Conservation (phyloP, 495 filamentous ascomycete species). For the Podospora sp. region DNA sequence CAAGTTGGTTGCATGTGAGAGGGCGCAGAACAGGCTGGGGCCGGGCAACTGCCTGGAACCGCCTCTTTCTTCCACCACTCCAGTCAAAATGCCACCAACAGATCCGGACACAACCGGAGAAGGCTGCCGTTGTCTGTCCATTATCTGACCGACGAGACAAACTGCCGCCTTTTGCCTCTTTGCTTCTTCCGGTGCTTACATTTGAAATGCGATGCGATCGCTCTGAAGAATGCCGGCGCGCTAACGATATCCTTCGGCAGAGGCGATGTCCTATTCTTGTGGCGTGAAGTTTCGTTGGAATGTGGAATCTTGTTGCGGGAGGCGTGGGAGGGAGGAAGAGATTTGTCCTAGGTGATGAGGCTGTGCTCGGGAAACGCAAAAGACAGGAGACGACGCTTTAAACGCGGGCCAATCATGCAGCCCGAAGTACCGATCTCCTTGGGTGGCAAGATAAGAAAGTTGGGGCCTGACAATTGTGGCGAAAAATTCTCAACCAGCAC, state of each 20-base stretch:
- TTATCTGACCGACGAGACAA: conserved; percentile 4
- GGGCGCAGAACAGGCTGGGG: conserved; percentile 7
- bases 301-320: conserved; percentile 22
- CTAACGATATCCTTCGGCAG: background rate
- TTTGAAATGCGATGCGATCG: background rate
- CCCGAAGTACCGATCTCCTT: conserved; percentile 23
- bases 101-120: conserved; percentile 6
- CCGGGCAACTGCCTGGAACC: background rate
- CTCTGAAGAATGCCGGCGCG: background rate
- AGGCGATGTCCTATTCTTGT: background rate
- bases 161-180: background rate
- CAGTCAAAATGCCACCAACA: background rate
- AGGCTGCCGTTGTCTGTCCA: conserved; percentile 8
- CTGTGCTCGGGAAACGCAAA: conserved; percentile 22
- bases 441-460: conserved; percentile 7
- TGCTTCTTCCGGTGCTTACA: background rate
- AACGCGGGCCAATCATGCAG: conserved; percentile 25
- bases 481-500: background rate
- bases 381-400: conserved; percentile 23
- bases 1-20: conserved; percentile 19
- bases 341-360: conserved; percentile 20
- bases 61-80: conserved; percentile 6
- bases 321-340: conserved; percentile 15
- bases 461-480: conserved; percentile 21
- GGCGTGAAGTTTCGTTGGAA: conserved; percentile 6